Evolutionary conservation across 1,139 yeast species (phyloP), one percentile per base, ranked within the genome.

Genomic region (Sporopachydermia cereana): DNA sequence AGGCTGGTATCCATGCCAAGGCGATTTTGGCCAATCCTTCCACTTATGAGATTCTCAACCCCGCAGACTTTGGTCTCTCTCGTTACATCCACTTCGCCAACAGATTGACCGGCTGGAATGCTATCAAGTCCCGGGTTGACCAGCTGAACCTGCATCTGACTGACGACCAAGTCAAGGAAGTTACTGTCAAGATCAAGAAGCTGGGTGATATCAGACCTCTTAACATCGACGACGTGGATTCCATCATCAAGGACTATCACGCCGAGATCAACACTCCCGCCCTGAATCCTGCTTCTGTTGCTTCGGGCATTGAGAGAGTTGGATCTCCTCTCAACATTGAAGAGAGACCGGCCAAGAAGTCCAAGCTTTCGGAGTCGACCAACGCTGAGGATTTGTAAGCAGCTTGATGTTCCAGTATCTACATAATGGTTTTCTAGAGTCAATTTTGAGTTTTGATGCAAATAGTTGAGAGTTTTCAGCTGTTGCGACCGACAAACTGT

Each of bases 1-100:
- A 74, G 61, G 79, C 79, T 30, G 79, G 79, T 55, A 73, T 75
- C 54, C 79, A 74, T 55, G 79, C 79, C 47, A 72, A 74, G 59
- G 79, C 79, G 43, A 74, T 74, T 44, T 67, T 74, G 53, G 79
- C 79, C 46, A 74, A 74, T 57, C 79, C 79, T 20, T 71, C 79
- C 14, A 74, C 79, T 5, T 74, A 74, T 57, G 79, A 74, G 59
- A 74, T 74, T 54, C 64, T 74, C 54, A 69, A 69, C 49, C 79
- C 79, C n/a, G 59, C 67, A 17, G 79, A 74, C 59, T 74, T 74
- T 50, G 79, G 79, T 39, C 66, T 74, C 50, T 68, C 77, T 16
- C 66, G 79, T 56, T 74, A 74, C 55, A 74, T 74, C 50, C 79
- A 74, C 57, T 74, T 74, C 54, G 79, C 79, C 50, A 74, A 74